A percentile compares a stretch with the other conserved stretches of the same genome.
Evolutionary conservation across 2,329 filamentous ascomycete species (phyloP).

Genomic region (Exophiala sp.): DNA sequence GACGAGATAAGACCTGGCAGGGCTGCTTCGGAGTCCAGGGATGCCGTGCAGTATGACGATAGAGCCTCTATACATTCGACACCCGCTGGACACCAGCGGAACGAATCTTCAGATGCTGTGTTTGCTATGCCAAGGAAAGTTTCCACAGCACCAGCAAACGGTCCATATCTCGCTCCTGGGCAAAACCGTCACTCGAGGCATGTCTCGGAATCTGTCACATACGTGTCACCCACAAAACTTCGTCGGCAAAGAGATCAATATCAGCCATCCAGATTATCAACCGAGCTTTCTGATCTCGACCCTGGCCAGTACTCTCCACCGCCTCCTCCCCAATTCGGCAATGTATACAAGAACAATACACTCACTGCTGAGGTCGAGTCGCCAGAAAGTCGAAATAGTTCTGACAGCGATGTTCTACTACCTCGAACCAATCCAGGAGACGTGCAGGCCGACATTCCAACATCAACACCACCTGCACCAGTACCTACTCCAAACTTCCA

Average conservation of each 20-base stretch:
- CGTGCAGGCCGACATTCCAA: constrained; percentile 35
- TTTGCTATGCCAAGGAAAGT: constrained; percentile 46
- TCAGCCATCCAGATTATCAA: constrained; percentile 21
- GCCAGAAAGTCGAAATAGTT: constrained; percentile 37
- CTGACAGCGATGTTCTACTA: constrained; percentile 36
- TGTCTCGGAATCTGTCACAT: constrained; percentile 27
- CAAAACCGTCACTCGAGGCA: constrained; percentile 27
- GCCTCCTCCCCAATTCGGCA: constrained; percentile 36
- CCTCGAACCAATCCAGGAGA: constrained; percentile 27
- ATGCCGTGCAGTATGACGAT: constrained; percentile 44
- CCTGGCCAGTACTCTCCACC: constrained; percentile 28
- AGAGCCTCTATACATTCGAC: constrained; percentile 50
- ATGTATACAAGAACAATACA: constrained; percentile 24
- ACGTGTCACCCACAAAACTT: constrained; percentile 20
- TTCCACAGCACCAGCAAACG: constrained; percentile 18
- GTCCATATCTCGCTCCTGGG: constrained; percentile 18
- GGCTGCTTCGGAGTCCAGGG: constrained; percentile 28
- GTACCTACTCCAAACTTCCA: constrained; percentile 73
- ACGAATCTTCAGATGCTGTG: constrained; percentile 44
- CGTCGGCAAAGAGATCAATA: constrained; percentile 20
- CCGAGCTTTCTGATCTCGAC: constrained; percentile 17
- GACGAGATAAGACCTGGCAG: constrained; percentile 31
- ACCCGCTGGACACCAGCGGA: constrained; percentile 45
- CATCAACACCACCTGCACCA: constrained; percentile 66
- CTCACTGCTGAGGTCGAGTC: constrained; percentile 24